Evolutionary conservation across 139 green algal species (phyloP), one percentile per base, ranked within the genome.

Genomic region (Volvox africanus): DNA sequence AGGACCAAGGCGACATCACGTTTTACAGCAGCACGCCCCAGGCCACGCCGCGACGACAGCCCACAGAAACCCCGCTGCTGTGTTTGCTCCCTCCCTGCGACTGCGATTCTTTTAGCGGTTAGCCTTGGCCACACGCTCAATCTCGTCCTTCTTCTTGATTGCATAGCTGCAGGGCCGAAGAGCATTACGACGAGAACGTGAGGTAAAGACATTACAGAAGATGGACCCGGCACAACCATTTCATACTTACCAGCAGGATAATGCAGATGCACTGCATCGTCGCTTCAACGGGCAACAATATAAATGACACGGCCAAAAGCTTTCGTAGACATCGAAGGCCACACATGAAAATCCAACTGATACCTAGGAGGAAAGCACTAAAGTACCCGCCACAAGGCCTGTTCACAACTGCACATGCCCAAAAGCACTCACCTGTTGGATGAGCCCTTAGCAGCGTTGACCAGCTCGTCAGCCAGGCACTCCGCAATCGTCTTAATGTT

Each of bases 111-210:
- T 88, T 98, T 98, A 99, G 90, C 98, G 97, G 96, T 99, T 99
- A 93, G 98, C 98, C 97, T 99, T 99, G 88, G 98, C 98, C 80
- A 99, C 98, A 92, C 98, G 98, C 97, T 99, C 98, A n/a, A 99
- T 96, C 96, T 99, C 94, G 69, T 96, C 97, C 97, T 99, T 99
- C 97, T 99, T 99, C 98, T 99, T 99, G 95, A 99, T 99, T 67
- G 98, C 98, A 88, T 99, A 99, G 87, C 96, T 98, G 96, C 87
- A 94, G 17, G 84, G 35, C 44, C 44, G 44, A 55, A 55, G 5
- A 55, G 9, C 44, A 55, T 14, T 55, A 55, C 9, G 5, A 55
- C 44, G 44, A 5, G 9, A 55, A 55, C 44, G 44, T 9, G 44
- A 55, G 44, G 9, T 55, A 9, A 9, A 55, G 44, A 55, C 5